A percentile compares a stretch with the other conserved stretches of the same genome.
These are phyloP conservation scores for Sesbania bispinosa DNA, from an alignment of 306 rosid species.

Conservation along the genomic window DNA sequence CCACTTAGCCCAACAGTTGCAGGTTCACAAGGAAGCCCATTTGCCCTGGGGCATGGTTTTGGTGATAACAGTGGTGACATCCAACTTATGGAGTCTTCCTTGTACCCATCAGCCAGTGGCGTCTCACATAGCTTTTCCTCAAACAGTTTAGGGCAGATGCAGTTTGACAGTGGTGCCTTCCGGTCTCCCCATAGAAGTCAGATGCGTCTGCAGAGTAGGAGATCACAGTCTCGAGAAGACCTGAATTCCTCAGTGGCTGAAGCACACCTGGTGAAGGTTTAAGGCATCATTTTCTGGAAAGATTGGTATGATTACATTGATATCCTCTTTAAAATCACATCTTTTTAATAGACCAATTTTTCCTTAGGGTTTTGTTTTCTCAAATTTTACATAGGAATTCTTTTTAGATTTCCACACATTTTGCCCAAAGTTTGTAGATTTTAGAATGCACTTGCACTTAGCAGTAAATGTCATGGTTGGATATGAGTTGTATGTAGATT, in stretches of 20 bases:
- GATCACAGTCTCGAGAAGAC: conserved; percentile 97
- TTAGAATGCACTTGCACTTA: conserved; percentile 13
- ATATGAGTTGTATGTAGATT: conserved; percentile 4
- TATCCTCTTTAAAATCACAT: conserved; percentile 18
- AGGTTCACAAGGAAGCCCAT: conserved; percentile 55
- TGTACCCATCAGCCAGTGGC: conserved; percentile 56
- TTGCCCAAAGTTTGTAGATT: conserved; percentile 4
- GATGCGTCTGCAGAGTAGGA: conserved; percentile 93
- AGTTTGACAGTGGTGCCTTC: conserved; percentile 64
- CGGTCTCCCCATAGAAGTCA: conserved; percentile 82
- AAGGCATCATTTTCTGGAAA: conserved; percentile 38
- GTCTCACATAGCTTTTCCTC: conserved; percentile 85
- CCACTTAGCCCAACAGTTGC: conserved; percentile 86
- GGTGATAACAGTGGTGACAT: conserved; percentile 45
- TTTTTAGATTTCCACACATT: conserved; percentile 21
- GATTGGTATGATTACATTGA: conserved; percentile 43
- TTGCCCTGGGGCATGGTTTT: conserved; percentile 48
- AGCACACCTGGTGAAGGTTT: conserved; percentile 69
- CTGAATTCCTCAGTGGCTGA: conserved; percentile 73
- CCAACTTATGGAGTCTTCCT: conserved; percentile 68
- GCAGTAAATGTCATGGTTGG: neutral
- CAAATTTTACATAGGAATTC: conserved; percentile 29
- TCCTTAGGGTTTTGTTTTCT: conserved; percentile 11
- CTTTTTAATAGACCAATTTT: conserved; percentile 3
- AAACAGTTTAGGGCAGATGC: conserved; percentile 82